Base-by-base conservation (phyloP, 1,139 yeast genomes). In the Cylindricascospora bacillispora region DNA sequence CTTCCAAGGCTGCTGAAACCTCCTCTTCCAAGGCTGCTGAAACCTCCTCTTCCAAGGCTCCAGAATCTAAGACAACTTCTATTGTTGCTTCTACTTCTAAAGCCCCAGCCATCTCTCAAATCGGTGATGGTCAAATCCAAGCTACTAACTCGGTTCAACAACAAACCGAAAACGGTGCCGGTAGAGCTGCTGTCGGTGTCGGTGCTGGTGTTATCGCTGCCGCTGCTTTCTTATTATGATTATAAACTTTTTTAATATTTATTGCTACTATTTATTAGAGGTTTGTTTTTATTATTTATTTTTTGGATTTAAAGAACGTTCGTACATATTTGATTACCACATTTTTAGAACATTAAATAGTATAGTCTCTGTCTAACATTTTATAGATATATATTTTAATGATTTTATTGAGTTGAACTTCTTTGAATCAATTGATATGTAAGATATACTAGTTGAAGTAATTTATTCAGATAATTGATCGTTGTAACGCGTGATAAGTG, bases 171-270 rank as follows among this genome's bases (percentile, higher is more conserved):
- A 28, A 28, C 23, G 30, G 30, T 19, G 30, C 26, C 15, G 30
- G 22, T 16, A 26, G 22, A 24, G 24, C 28, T 12, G 27, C 26
- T 24, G 24, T 31, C 15, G 35, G 34, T 24, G 23, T 33, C 26
- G 35, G 35, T 30, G 31, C 32, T 12, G 28, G 25, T 18, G 30
- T 22, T 15, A 22, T 33, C 14, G 30, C 26, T 13, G 30, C 30
- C 14, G 30, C 20, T 15, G 30, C 30, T 13, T 17, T 24, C 23
- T 23, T 24, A 16, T 28, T 28, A 22, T 28, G 18, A 24, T 22
- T 19, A 6, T 15, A 24, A 16, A 10, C 13, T 14, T 13, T n/a
- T 5, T 6, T 5, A n/a, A 21, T 13, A 10, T 6, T 21, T 21
- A 21, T 27, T 21, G 16, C 9, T 7, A 14, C 16, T 14, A 10